Evolutionary conservation across 345 rosid genomes (phyloP), one percentile per base, ranked within the genome.

Genomic region (Pugionium cornutum): DNA sequence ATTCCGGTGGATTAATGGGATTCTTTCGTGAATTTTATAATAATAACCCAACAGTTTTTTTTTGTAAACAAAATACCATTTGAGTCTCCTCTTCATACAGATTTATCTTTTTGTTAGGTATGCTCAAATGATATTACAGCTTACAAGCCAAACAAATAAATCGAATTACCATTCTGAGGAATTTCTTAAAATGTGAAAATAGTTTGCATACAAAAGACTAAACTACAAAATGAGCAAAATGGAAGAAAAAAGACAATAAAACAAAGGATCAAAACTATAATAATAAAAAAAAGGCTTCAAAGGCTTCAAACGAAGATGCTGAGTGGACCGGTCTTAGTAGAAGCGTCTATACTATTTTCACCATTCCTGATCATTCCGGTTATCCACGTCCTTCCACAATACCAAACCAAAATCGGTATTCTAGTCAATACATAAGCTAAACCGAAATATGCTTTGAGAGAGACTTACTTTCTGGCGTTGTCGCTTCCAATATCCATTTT

Each of bases 281-380:
- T 18, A 18, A 18, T 18, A 18, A 18, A 18, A 18, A 64, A 42
- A 26, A 42, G 11, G 10, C 41, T 58, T 42, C 70, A 65, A 36
- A 43, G 55, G 18, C 48, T 58, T 58, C 67, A 87, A 2, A 85
- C 97, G 5, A 80, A 82, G 69, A 85, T 87, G 84, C 95, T 86
- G 60, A 86, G 73, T 0, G 95, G 91, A 46, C 92, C 89, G 2
- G 84, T 72, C 79, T 89, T 87, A 52, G 70, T 79, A 4, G 95
- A 72, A 25, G 88, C 76, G 41, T 79, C 82, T 6, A 89, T 77
- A 52, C 88, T 88, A 29, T 69, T 91, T 50, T 85, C 89, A 1
- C 81, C 75, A 28, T 61, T 83, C 54, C 80, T 75, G 34, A 83
- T 79, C 35, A 18, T 18, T 18, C 87, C 91, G 1, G 86, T 77